Evolutionary conservation across 2,329 filamentous ascomycete genomes (phyloP).

Genomic region (Colletotrichum cereale): DNA sequence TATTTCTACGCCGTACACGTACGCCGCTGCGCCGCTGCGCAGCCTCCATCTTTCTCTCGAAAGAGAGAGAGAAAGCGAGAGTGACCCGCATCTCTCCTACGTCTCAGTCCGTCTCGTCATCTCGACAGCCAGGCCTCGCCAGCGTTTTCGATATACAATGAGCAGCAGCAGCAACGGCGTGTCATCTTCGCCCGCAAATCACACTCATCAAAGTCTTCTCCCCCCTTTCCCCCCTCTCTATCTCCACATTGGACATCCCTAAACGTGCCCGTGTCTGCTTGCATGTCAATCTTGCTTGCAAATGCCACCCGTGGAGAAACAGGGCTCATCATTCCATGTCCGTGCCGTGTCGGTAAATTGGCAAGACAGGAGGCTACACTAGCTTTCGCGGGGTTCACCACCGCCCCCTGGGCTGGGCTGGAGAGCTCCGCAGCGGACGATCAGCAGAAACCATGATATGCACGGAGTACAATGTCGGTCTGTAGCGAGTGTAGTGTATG

Average conservation of each 20-base stretch:
- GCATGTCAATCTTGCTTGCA: not conserved
- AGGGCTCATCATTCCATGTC: not conserved
- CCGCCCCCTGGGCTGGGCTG: not conserved
- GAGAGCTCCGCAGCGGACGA: not conserved
- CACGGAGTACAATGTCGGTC: not conserved
- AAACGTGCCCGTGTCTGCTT: not conserved
- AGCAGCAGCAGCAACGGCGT: not conserved
- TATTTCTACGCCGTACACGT: constrained; percentile 11
- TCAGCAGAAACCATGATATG: not conserved
- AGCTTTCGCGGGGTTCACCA: not conserved
- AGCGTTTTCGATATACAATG: not conserved
- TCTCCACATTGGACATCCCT: not conserved
- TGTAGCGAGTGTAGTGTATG: not conserved
- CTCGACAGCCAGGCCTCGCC: not conserved
- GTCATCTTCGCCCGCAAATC: not conserved
- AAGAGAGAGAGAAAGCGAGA: not conserved
- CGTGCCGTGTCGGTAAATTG: too few species aligned
- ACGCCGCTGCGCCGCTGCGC: not conserved
- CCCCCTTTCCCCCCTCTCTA: not conserved
- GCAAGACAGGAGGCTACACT: not conserved
- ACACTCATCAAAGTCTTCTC: not conserved
- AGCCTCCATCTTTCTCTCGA: not conserved
- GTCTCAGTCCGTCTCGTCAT: not conserved
- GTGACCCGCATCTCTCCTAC: not conserved
- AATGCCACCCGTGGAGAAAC: not conserved